Percentiles rank a stretch among this genome's conserved stretches.
Evolutionary conservation across 495 filamentous ascomycete genomes (phyloP).

Genomic region (Daldinia concentrica): DNA sequence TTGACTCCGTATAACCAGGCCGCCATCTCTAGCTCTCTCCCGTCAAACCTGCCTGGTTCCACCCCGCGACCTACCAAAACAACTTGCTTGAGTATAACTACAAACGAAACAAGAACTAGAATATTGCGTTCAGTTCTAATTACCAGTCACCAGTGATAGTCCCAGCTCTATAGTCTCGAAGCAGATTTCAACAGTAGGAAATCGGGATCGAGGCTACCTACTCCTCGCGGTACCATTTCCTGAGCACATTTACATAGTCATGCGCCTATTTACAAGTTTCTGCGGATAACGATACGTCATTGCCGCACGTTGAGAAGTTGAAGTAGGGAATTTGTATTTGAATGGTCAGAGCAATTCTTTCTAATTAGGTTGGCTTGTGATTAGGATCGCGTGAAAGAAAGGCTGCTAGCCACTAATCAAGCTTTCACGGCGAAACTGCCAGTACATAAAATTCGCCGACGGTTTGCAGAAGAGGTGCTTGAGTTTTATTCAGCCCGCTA

Average conservation of each 20-base stretch:
- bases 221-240: neutral
- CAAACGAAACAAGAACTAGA: slow-evolving; percentile 25
- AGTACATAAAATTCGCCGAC: neutral
- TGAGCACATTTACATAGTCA: slow-evolving; percentile 21
- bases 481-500: neutral
- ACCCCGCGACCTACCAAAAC: slow-evolving; percentile 7
- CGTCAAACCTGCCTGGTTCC: slow-evolving; percentile 16
- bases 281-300: slow-evolving; percentile 30
- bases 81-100: slow-evolving; percentile 1
- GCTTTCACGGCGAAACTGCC: slow-evolving; percentile 4
- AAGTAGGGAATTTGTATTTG: slow-evolving; percentile 25
- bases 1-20: slow-evolving; percentile 4
- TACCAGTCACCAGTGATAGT: slow-evolving; percentile 3
- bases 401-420: slow-evolving; percentile 14
- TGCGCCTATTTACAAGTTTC: slow-evolving; percentile 27
- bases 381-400: slow-evolving; percentile 15
- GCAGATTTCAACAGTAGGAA: slow-evolving; percentile 6
- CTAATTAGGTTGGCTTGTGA: slow-evolving; percentile 25
- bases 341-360: slow-evolving; percentile 17
- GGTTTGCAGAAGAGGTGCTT: neutral
- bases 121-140: slow-evolving; percentile 18
- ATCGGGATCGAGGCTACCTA: slow-evolving; percentile 10
- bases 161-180: slow-evolving; percentile 2
- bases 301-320: slow-evolving; percentile 7
- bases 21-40: slow-evolving; percentile 6